These are phyloP conservation scores for Metschnikowia kunwiensis DNA, from an alignment of 805 yeast species.

Conservation along the genomic window DNA sequence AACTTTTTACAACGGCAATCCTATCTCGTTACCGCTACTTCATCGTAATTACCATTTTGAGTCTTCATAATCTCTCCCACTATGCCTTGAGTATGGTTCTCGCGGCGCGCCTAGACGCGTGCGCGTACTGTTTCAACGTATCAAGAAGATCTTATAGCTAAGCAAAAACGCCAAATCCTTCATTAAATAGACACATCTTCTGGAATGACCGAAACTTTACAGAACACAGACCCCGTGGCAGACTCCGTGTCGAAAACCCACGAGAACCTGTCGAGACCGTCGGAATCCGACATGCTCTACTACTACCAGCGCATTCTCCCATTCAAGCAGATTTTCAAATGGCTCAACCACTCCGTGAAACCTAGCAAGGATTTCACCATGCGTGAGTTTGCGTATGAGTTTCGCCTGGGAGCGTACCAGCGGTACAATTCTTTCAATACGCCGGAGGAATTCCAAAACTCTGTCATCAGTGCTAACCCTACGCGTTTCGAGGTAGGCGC, in stretches of 20 bases:
- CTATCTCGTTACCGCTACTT: too few relatives aligned
- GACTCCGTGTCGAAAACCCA: constrained; percentile 1
- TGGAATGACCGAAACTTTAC: not conserved
- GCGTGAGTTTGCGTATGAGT: constrained; percentile 92
- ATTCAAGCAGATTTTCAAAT: constrained; percentile 71
- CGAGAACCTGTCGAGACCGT: constrained; percentile 26
- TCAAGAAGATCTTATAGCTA: too few relatives aligned
- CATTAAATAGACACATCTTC: not conserved
- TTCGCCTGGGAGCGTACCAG: constrained; percentile 81
- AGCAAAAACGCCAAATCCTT: too few relatives aligned
- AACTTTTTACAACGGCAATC: too few relatives aligned
- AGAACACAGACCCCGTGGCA: too few relatives aligned
- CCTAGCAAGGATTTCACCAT: constrained; percentile 75
- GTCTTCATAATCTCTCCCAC: too few relatives aligned
- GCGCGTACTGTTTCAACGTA: too few relatives aligned
- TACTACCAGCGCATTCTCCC: constrained; percentile 74
- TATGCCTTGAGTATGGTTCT: too few relatives aligned
- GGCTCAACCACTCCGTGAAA: constrained; percentile 84
- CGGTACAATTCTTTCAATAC: constrained; percentile 77
- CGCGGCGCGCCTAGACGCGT: too few relatives aligned
- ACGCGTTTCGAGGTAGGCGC: constrained; percentile 95
- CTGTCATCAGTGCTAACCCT: constrained; percentile 73
- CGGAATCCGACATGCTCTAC: constrained; percentile 63
- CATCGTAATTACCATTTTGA: too few relatives aligned
- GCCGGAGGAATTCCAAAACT: constrained; percentile 71